Evolutionary conservation across 768 basidiomycete species (phyloP), one percentile per base, ranked within the genome.

Genomic region (Mycena floridula): DNA sequence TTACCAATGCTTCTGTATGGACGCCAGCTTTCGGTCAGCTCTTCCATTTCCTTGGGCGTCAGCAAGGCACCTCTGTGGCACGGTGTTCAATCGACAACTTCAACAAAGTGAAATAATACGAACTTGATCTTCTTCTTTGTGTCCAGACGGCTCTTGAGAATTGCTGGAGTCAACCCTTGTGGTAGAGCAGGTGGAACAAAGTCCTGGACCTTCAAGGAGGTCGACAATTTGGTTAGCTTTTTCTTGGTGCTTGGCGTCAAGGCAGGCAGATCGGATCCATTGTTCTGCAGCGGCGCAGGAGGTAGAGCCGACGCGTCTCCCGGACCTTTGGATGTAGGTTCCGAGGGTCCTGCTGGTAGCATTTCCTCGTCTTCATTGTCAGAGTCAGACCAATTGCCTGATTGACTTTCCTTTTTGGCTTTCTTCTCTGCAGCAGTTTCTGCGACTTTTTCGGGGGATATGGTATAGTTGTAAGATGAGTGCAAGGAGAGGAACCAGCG

Each of bases 1-100:
- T 47, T 53, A 85, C 86, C 90, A 24, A 93, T 49, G 54, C 85
- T 89, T 53, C 89, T 68, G 57, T 88, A 94, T 4, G 91, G 91
- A 53, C 68, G 76, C 91, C 91, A 94, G 23, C 64, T 54, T 41
- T 77, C 77, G 3, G 89, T 89, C 47, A 94, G 60, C 21, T 70
- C 74, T 48, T 82, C 77, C 89, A 92, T 91, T 63, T 94, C 89
- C 40, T 76, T 66, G 5, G 89, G 86, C 2, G 86, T 86, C 50
- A 93, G 66, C 48, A 91, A 59, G 20, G 79, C 79, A 6, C 83
- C 83, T 64, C 85, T 85, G 57, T n/a, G n/a, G n/a, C n/a, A n/a
- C n/a, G n/a, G n/a, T n/a, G n/a, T n/a, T n/a, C 7, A 30, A 39
- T 20, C 44, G 36, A 36, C 49, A 37, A 44, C 35, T 47, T 51